Percentiles rank a stretch among this genome's conserved stretches.
These are phyloP conservation scores for Geotrichum bryndzae DNA, from an alignment of 1,139 yeast species.

Conservation along the genomic window DNA sequence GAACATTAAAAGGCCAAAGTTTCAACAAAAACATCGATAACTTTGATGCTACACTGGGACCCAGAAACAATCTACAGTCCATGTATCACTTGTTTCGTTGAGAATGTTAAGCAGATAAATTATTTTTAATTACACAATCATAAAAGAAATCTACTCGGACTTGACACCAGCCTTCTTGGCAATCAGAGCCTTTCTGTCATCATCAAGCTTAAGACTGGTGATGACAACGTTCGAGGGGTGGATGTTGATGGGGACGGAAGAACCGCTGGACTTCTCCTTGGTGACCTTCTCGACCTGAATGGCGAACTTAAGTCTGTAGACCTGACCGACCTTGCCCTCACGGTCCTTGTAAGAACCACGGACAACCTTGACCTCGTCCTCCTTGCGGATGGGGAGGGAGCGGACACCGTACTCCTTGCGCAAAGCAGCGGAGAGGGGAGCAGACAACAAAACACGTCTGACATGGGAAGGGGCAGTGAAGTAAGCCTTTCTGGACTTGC, in stretches of 20 bases:
- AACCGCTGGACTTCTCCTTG: slow-evolving; percentile 98
- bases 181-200: slow-evolving; percentile 97
- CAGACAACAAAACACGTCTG: slow-evolving; percentile 94
- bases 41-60: not conserved
- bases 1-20: not conserved
- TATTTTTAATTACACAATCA: not conserved
- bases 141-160: slow-evolving; percentile 46
- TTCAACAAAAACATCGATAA: not conserved
- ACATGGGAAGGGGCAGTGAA: slow-evolving; percentile 96
- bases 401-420: slow-evolving; percentile 95
- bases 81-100: not conserved
- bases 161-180: slow-evolving; percentile 83
- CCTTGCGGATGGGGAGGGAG: slow-evolving; percentile 97
- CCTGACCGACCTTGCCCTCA: slow-evolving; percentile 97
- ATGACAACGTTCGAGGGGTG: slow-evolving; percentile 99
- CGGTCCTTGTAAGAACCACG: slow-evolving; percentile 99
- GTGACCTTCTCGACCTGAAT: slow-evolving; percentile 96
- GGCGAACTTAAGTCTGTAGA: slow-evolving; percentile 97
- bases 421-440: slow-evolving; percentile 99
- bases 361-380: slow-evolving; percentile 90
- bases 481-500: slow-evolving; percentile 99
- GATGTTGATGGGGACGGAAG: slow-evolving; percentile 93
- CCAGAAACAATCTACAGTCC: not conserved
- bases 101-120: not conserved
- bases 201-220: slow-evolving; percentile 96